Evolutionary conservation across 2,329 filamentous ascomycete species (phyloP).

Genomic region (Fusarium sp.): DNA sequence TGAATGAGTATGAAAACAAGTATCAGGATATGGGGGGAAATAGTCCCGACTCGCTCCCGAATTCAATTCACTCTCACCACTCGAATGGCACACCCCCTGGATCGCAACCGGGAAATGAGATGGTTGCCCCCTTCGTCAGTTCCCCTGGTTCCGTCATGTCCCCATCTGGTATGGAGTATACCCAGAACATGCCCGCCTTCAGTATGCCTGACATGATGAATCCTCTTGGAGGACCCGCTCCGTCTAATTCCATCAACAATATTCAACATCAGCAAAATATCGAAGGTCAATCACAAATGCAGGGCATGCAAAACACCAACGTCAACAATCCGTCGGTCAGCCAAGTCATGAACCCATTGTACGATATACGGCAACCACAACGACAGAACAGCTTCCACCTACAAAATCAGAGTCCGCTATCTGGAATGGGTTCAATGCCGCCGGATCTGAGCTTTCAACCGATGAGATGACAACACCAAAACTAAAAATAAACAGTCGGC

Average conservation of each 20-base stretch:
- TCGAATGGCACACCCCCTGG: conserved; percentile 50
- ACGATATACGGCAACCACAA: conserved; percentile 46
- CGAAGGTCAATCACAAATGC: conserved; percentile 52
- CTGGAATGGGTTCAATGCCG: conserved; percentile 50
- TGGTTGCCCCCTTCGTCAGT: conserved; percentile 65
- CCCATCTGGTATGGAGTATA: conserved; percentile 62
- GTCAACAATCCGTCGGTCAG: conserved; percentile 44
- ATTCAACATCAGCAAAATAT: conserved; percentile 49
- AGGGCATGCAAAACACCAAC: conserved; percentile 47
- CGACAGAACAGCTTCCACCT: conserved; percentile 54
- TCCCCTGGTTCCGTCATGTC: conserved; percentile 67
- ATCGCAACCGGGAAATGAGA: conserved; percentile 51
- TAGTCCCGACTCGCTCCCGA: conserved; percentile 51
- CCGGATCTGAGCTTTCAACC: conserved; percentile 43
- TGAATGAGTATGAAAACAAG: conserved; percentile 60
- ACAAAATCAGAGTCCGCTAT: conserved; percentile 48
- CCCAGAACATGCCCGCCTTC: conserved; percentile 61
- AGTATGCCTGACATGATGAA: conserved; percentile 68
- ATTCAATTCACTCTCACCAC: conserved; percentile 49
- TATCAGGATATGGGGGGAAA: conserved; percentile 54
- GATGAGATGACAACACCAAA: conserved; percentile 21
- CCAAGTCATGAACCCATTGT: conserved; percentile 50
- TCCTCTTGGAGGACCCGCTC: conserved; percentile 55
- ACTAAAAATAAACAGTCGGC: neutral
- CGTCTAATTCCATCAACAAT: conserved; percentile 40